Evolutionary conservation across 495 filamentous ascomycete genomes (phyloP).

Genomic region (Penicillium diatomitis): DNA sequence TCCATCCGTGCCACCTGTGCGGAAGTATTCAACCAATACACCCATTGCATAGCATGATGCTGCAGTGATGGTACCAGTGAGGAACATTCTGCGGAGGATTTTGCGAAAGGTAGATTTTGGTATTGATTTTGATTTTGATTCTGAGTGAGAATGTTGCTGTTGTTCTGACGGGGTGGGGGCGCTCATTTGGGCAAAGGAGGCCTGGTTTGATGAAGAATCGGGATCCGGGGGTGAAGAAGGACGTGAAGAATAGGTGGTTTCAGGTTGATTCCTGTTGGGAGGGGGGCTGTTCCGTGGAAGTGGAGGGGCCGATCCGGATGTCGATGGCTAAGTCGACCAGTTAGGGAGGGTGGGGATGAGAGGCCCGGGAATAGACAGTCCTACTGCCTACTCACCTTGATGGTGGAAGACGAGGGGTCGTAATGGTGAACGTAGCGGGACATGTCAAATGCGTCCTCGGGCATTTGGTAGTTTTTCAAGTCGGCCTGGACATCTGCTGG

Average conservation of each 20-base stretch:
- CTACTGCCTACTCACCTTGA: constrained; percentile 47
- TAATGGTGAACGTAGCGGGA: neutral
- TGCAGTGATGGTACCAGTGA: constrained; percentile 51
- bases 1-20: constrained; percentile 48
- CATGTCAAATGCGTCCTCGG: constrained; percentile 6
- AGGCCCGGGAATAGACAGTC: constrained; percentile 43
- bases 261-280: too few relatives aligned
- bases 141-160: neutral
- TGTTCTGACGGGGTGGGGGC: too few relatives aligned
- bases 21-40: constrained; percentile 59
- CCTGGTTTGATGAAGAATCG: too few relatives aligned
- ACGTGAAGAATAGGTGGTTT: too few relatives aligned
- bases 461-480: neutral
- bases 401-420: constrained; percentile 1
- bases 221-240: too few relatives aligned
- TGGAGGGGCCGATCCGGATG: neutral
- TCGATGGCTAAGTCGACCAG: constrained; percentile 18
- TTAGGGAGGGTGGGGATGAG: constrained; percentile 10
- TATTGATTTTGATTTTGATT: constrained; percentile 8
- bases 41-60: constrained; percentile 59
- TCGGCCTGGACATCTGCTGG: constrained; percentile 5
- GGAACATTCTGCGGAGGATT: constrained; percentile 40
- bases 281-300: neutral
- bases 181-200: too few relatives aligned
- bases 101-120: constrained; percentile 21